Evolutionary conservation across 208 protist species (phyloP), one percentile per base, ranked within the genome.

Genomic region (Strigomonas culicis): DNA sequence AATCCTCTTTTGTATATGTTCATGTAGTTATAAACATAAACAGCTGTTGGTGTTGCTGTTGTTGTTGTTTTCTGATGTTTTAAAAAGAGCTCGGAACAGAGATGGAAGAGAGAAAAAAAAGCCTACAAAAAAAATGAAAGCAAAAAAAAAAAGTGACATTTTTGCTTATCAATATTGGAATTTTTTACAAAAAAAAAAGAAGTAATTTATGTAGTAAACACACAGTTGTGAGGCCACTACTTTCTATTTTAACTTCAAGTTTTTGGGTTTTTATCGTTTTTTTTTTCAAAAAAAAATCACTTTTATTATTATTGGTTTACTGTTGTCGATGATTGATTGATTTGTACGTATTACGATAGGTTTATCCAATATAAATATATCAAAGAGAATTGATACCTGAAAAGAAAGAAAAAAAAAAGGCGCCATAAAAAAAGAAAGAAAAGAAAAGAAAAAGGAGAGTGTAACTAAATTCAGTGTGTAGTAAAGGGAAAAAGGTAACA

Each of bases 391-490:
- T 39, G 4, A 43, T 10, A 8, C 11, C 6, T 21, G 6, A n/a
- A 69, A 22, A 63, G 21, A 31, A 63, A 69, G 34, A 63, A 61
- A 69, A 61, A 31, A 63, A 66, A 62, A 69, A 63, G 53, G 53
- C 4, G 13, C 19, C 4, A 22, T 39, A 50, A 63, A 59, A 24
- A 43, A 22, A 28, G 31, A 63, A 59, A 24, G 43, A 61, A 25
- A 47, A 49, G 36, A 62, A 25, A 47, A 36, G 25, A 60, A 62
- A 36, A 69, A 65, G 44, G 17, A 66, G 17, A 50, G 28, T 46
- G 53, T 57, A 66, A 69, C 66, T 61, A 10, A 39, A 63, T 25
- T 60, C 19, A 53, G 32, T 50, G 7, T 7, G 13, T 41, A 10
- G 15, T 27, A 49, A 32, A 41, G 25, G n/a, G 15, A 65, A 34